phyloP scores from a whole-genome alignment of 2,329 filamentous ascomycete genomes.

The Aspergillus sp. region DNA sequence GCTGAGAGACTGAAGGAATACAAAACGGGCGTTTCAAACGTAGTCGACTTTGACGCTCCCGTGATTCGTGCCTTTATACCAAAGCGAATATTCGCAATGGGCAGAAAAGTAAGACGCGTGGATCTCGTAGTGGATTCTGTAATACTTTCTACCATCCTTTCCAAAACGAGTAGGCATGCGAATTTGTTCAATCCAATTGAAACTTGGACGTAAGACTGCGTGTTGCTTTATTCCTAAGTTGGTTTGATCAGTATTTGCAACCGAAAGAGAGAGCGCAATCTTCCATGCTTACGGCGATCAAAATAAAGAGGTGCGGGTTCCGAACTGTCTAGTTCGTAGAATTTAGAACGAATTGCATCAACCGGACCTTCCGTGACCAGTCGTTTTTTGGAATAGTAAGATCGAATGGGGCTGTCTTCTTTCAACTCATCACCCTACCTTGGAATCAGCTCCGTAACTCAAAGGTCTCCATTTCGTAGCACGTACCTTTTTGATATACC shows the following conservation, averaged over 20 bases:
- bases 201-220: slow-evolving; percentile 13
- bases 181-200: slow-evolving; percentile 11
- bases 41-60: slow-evolving; percentile 21
- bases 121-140: slow-evolving; percentile 16
- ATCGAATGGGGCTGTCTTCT: slow-evolving; percentile 12
- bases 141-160: slow-evolving; percentile 11
- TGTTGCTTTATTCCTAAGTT: slow-evolving; percentile 18
- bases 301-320: slow-evolving; percentile 7
- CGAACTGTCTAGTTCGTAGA: slow-evolving; percentile 13
- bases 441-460: not conserved
- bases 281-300: slow-evolving; percentile 11
- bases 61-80: slow-evolving; percentile 16
- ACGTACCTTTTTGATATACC: slow-evolving; percentile 21
- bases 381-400: too few species aligned
- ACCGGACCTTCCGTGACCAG: not conserved
- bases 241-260: not conserved
- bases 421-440: slow-evolving; percentile 19
- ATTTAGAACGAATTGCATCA: not conserved
- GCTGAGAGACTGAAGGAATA: too few species aligned
- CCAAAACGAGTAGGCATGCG: slow-evolving; percentile 10
- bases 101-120: slow-evolving; percentile 19
- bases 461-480: too few species aligned
- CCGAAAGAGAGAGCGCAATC: not conserved
- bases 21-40: slow-evolving; percentile 5
- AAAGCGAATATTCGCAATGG: slow-evolving; percentile 21